Conservation (phyloP, 208 protist genomes). For the Herpetomonas samuelpessoai region DNA sequence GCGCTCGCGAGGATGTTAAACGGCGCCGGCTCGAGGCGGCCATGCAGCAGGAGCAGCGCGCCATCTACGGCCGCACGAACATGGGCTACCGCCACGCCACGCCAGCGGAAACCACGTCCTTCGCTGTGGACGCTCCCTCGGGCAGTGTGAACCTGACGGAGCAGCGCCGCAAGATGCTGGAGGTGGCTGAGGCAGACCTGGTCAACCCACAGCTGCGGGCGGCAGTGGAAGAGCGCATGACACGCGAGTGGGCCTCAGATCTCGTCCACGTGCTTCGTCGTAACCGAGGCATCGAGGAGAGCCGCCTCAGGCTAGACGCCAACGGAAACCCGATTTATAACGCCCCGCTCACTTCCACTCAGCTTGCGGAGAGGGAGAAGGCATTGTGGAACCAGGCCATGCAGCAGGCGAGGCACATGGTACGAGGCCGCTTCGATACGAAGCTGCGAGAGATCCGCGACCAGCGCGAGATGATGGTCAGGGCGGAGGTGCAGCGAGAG, state of each 20-base stretch:
- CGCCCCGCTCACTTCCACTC: slow-evolving; percentile 4
- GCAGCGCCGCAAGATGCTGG: neutral
- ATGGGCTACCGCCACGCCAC: neutral
- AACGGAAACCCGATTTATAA: slow-evolving; percentile 22
- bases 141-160: neutral
- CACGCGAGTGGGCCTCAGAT: slow-evolving; percentile 41
- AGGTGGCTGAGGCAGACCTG: neutral
- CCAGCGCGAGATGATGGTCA: slow-evolving; percentile 43
- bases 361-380: slow-evolving; percentile 27
- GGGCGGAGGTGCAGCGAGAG: slow-evolving; percentile 53
- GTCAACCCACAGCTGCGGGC: slow-evolving; percentile 1
- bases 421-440: slow-evolving; percentile 41
- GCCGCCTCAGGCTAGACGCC: slow-evolving; percentile 28
- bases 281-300: slow-evolving; percentile 36
- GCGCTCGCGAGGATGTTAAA: slow-evolving; percentile 8
- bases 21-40: slow-evolving; percentile 15
- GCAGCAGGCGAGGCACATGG: slow-evolving; percentile 44
- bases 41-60: neutral
- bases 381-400: slow-evolving; percentile 53
- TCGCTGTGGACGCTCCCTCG: neutral
- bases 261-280: slow-evolving; percentile 61
- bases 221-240: slow-evolving; percentile 54
- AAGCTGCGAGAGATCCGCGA: slow-evolving; percentile 22
- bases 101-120: neutral
- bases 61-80: neutral